Evolutionary conservation across 768 basidiomycete genomes (phyloP).

Genomic region (Pisolithus tinctorius): DNA sequence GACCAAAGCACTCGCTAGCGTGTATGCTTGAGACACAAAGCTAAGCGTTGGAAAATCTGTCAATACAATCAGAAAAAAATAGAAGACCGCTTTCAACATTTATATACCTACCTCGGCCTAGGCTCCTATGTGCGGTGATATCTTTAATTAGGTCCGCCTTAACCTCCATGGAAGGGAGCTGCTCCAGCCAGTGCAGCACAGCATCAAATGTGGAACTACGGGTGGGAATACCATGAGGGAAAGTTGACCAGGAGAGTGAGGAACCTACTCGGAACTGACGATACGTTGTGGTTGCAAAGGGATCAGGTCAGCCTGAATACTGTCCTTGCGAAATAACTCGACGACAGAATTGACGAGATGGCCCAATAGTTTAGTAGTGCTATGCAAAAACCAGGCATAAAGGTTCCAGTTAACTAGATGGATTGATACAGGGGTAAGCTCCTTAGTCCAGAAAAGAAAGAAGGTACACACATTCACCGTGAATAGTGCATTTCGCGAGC

Average conservation of each 20-base stretch:
- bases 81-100: not conserved
- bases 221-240: slow-evolving; percentile 2
- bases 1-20: slow-evolving; percentile 31
- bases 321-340: slow-evolving; percentile 23
- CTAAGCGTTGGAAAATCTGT: slow-evolving; percentile 31
- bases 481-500: slow-evolving; percentile 20
- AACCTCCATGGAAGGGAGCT: slow-evolving; percentile 14
- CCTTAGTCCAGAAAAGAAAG: not conserved
- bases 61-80: slow-evolving; percentile 1
- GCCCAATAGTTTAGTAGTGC: slow-evolving; percentile 36
- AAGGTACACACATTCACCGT: slow-evolving; percentile 41
- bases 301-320: slow-evolving; percentile 23
- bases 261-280: slow-evolving; percentile 36
- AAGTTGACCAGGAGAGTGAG: not conserved
- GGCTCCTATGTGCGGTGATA: slow-evolving; percentile 16
- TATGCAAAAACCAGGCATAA: slow-evolving; percentile 40
- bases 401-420: slow-evolving; percentile 51
- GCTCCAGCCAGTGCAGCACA: slow-evolving; percentile 21
- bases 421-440: slow-evolving; percentile 1
- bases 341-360: slow-evolving; percentile 24
- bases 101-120: slow-evolving; percentile 20
- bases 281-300: slow-evolving; percentile 27
- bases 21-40: slow-evolving; percentile 45
- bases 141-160: slow-evolving; percentile 15
- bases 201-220: slow-evolving; percentile 18